Evolutionary conservation across 2,329 filamentous ascomycete genomes (phyloP).

Genomic region (Claviceps cyperi): DNA sequence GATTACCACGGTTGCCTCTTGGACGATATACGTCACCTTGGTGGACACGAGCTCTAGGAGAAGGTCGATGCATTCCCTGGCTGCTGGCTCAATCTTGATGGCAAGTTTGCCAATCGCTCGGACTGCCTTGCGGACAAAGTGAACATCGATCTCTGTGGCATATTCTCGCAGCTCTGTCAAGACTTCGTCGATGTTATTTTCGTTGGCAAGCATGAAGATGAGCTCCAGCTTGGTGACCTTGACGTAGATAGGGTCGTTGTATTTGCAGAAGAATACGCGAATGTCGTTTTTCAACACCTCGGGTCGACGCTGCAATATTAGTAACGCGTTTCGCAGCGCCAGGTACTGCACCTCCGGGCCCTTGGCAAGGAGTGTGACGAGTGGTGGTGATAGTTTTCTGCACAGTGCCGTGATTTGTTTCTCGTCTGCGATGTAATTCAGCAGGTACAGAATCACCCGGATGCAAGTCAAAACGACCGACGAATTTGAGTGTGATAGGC

Average conservation of each 20-base stretch:
- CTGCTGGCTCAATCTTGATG: conserved; percentile 96
- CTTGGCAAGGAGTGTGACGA: conserved; percentile 90
- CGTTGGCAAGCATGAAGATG: conserved; percentile 96
- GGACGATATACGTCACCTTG: conserved; percentile 98
- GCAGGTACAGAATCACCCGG: conserved; percentile 87
- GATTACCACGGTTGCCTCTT: conserved; percentile 97
- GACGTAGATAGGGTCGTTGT: conserved; percentile 98
- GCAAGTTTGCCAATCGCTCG: conserved; percentile 94
- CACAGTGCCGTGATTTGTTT: conserved; percentile 78
- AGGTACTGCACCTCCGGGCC: conserved; percentile 97
- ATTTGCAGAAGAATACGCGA: conserved; percentile 98
- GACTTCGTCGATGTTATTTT: conserved; percentile 91
- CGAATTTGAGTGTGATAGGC: conserved; percentile 91
- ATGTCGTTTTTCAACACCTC: conserved; percentile 95
- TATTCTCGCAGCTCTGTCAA: conserved; percentile 90
- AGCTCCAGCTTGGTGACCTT: conserved; percentile 98
- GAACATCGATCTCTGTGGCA: conserved; percentile 94
- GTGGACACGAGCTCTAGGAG: conserved; percentile 86
- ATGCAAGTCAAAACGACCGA: conserved; percentile 93
- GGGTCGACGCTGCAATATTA: conserved; percentile 84
- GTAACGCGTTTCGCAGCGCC: conserved; percentile 78
- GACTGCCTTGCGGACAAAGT: conserved; percentile 96
- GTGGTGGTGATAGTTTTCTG: conserved; percentile 82
- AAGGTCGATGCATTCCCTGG: conserved; percentile 80
- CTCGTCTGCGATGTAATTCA: conserved; percentile 95